Conservation (phyloP, 2,329 filamentous ascomycete species). For the Ploettnerulaceae sp. region DNA sequence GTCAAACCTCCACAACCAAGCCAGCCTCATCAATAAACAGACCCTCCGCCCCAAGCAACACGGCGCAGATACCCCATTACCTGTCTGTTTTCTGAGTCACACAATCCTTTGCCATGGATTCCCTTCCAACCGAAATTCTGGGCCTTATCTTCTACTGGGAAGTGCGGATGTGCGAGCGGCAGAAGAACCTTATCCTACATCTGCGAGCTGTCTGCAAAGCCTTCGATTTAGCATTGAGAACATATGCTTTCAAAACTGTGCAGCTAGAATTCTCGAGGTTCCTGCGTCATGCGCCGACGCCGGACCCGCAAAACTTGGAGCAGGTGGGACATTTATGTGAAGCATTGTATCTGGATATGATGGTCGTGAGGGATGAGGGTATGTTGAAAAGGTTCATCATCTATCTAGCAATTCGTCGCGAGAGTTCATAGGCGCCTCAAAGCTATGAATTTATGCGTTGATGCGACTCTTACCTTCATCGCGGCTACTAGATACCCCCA, state of each 20-base stretch:
- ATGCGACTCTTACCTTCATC: too few relatives aligned
- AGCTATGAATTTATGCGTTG: too few relatives aligned
- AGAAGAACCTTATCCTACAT: constrained; percentile 43
- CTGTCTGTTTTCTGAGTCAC: background rate
- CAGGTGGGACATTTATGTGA: constrained; percentile 45
- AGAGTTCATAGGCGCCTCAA: too few relatives aligned
- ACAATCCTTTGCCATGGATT: constrained; percentile 35
- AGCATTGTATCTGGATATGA: constrained; percentile 47
- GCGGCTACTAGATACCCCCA: too few relatives aligned
- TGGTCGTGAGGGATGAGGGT: constrained; percentile 49
- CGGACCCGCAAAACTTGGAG: constrained; percentile 40
- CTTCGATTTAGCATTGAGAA: constrained; percentile 45
- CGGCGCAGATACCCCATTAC: background rate
- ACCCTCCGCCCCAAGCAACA: background rate
- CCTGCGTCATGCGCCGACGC: constrained; percentile 33
- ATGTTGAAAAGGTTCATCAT: constrained; percentile 27
- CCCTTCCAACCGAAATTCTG: constrained; percentile 45
- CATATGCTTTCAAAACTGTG: constrained; percentile 43
- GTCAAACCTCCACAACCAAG: background rate
- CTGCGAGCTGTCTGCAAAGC: constrained; percentile 46
- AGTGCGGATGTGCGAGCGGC: constrained; percentile 35
- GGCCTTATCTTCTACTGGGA: constrained; percentile 43
- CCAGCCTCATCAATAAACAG: constrained; percentile 4
- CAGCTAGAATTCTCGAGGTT: constrained; percentile 48
- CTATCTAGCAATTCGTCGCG: background rate